A percentile compares a stretch with the other conserved stretches of the same genome.
Conservation (phyloP, 2,329 filamentous ascomycete species). For the Onygena corvina region DNA sequence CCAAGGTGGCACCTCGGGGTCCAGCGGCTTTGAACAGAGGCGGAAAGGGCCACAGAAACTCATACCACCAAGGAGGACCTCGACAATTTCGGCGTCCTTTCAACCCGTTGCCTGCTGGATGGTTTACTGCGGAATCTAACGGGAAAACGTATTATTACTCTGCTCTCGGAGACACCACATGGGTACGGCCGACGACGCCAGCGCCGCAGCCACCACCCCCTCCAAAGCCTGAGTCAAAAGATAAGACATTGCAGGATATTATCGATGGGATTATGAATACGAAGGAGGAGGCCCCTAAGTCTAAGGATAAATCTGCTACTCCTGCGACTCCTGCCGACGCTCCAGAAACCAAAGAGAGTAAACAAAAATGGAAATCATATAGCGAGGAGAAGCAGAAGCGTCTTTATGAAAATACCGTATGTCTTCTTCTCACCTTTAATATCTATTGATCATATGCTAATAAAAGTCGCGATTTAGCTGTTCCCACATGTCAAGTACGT, state of each 20-base stretch:
- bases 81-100: conserved; percentile 45
- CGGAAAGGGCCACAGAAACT: conserved; percentile 46
- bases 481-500: conserved; percentile 76
- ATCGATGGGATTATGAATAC: conserved; percentile 71
- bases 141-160: conserved; percentile 81
- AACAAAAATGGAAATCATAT: conserved; percentile 41
- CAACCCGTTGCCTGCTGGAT: conserved; percentile 62
- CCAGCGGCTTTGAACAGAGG: conserved; percentile 38
- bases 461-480: conserved; percentile 41
- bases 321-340: conserved; percentile 55
- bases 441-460: conserved; percentile 1
- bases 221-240: conserved; percentile 56
- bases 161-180: conserved; percentile 63
- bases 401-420: conserved; percentile 83
- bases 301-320: conserved; percentile 39
- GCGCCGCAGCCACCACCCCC: conserved; percentile 50
- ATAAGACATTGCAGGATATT: conserved; percentile 68
- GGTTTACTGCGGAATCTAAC: conserved; percentile 65
- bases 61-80: conserved; percentile 43
- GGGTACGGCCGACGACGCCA: conserved; percentile 62
- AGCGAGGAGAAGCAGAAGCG: conserved; percentile 78
- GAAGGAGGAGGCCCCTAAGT: conserved; percentile 44
- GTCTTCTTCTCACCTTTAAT: conserved; percentile 22
- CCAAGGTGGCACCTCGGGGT: conserved; percentile 29
- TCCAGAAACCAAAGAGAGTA: conserved; percentile 36